phyloP scores from a whole-genome alignment of 768 basidiomycete species.

The Tephrocybe sp. region DNA sequence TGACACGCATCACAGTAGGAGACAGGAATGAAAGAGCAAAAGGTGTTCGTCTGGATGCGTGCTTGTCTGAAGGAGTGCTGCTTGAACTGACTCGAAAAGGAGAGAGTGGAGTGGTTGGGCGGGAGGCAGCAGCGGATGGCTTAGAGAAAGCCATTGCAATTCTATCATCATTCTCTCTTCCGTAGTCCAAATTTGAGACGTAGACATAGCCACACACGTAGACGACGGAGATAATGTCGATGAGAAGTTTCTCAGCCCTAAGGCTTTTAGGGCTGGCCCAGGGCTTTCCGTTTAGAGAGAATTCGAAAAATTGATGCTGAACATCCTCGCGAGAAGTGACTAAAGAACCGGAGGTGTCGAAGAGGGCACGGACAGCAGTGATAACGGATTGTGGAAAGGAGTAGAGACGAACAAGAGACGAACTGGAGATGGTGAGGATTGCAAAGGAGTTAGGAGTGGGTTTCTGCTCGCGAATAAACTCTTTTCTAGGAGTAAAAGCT shows the following conservation, averaged over 20 bases:
- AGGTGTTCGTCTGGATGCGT: constrained; percentile 37
- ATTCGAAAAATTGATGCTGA: constrained; percentile 60
- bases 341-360: constrained; percentile 45
- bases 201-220: constrained; percentile 62
- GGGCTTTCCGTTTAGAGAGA: constrained; percentile 64
- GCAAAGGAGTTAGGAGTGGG: constrained; percentile 56
- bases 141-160: constrained; percentile 70
- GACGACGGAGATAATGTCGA: constrained; percentile 62
- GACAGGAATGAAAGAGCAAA: constrained; percentile 77
- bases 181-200: constrained; percentile 73
- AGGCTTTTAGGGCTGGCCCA: constrained; percentile 70
- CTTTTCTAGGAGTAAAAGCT: constrained; percentile 65
- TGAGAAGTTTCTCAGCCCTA: constrained; percentile 62
- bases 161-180: constrained; percentile 72
- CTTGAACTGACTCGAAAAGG: constrained; percentile 37
- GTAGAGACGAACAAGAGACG: constrained; percentile 65
- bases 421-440: constrained; percentile 64
- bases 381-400: constrained; percentile 59
- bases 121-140: constrained; percentile 28
- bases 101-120: constrained; percentile 32
- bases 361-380: constrained; percentile 49
- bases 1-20: constrained; percentile 65
- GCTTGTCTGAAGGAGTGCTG: constrained; percentile 34
- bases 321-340: constrained; percentile 52
- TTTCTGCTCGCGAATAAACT: constrained; percentile 63